These are phyloP conservation scores for Calonectria hongkongensis DNA, from an alignment of 2,329 filamentous ascomycete genomes.

Conservation along the genomic window DNA sequence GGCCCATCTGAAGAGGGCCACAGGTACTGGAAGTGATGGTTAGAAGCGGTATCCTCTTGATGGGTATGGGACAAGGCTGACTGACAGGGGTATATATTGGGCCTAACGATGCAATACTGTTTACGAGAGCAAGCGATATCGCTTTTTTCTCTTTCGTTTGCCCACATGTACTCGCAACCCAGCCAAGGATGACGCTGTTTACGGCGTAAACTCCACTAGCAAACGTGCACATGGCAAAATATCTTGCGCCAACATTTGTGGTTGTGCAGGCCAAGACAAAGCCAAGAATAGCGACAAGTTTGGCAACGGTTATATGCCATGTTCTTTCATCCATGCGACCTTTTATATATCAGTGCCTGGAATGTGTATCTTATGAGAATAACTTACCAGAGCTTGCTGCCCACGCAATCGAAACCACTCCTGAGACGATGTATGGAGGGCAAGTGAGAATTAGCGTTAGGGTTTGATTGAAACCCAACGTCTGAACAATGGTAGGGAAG, in stretches of 20 bases:
- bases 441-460: conserved; percentile 54
- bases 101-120: conserved; percentile 14
- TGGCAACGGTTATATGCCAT: conserved; percentile 67
- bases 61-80: not conserved
- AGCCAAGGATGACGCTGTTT: conserved; percentile 67
- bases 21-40: conserved; percentile 39
- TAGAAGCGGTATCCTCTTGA: conserved; percentile 13
- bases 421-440: conserved; percentile 66
- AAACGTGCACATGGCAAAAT: conserved; percentile 61
- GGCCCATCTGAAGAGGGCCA: conserved; percentile 41
- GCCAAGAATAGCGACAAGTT: conserved; percentile 60
- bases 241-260: conserved; percentile 45
- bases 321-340: conserved; percentile 64
- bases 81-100: conserved; percentile 11
- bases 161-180: conserved; percentile 63
- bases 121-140: conserved; percentile 59
- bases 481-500: conserved; percentile 51
- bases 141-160: conserved; percentile 69
- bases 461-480: conserved; percentile 51
- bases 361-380: conserved; percentile 60
- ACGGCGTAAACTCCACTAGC: conserved; percentile 62
- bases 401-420: conserved; percentile 35
- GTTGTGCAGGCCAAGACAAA: conserved; percentile 53
- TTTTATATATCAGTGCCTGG: not conserved
- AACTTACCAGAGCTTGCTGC: conserved; percentile 7